Base-by-base conservation (phyloP, 2,329 filamentous ascomycete species). In the Neonectria hederae region DNA sequence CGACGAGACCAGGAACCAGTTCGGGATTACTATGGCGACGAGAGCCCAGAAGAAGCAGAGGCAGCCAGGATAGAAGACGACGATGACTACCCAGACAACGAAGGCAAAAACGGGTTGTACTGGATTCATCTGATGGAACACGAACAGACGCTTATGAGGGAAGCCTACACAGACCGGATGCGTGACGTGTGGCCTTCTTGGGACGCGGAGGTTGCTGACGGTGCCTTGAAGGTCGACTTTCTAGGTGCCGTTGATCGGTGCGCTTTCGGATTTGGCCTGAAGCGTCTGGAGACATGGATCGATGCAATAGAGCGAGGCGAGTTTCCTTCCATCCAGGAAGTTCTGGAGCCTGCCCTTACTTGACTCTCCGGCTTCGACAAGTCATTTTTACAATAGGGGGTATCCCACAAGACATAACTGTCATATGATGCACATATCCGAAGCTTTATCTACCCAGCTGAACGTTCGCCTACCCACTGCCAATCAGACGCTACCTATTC, bases 71-170 rank as follows among this genome's bases (percentile, higher is more conserved):
- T 30, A 48, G 22, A 13, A 28, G 9, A 60, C 3, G 49, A 69
- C 3, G 59, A 62, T 9, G 67, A 76, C 5, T 30, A 32, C 45
- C 62, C 79, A n/a, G 78, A 81, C 35, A 79, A 77, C 32, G 78
- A 82, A 55, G 78, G 77, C 5, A 79, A 79, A 62, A 73, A 74
- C 30, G 69, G 69, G 13, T 69, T 82, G n/a, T 83, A 80, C 64
- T 81, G 76, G 76, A 73, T 77, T 9, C 78, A 82, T 59, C 35
- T 77, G 19, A 75, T 77, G 72, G 76, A 82, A 26, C 82, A 79
- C 63, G 80, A 83, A 65, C 63, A 73, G 54, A 83, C 81, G 3
- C 72, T 72, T 26, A 65, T 82, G 52, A 72, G 78, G 2, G 73
- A 75, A 45, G 66, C 77, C 19, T 83, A 67, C 28, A 22, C 24